Percentiles rank a stretch among this genome's conserved stretches.
These are phyloP conservation scores for Trichoderma asperelloides DNA, from an alignment of 495 filamentous ascomycete species.

Conservation along the genomic window DNA sequence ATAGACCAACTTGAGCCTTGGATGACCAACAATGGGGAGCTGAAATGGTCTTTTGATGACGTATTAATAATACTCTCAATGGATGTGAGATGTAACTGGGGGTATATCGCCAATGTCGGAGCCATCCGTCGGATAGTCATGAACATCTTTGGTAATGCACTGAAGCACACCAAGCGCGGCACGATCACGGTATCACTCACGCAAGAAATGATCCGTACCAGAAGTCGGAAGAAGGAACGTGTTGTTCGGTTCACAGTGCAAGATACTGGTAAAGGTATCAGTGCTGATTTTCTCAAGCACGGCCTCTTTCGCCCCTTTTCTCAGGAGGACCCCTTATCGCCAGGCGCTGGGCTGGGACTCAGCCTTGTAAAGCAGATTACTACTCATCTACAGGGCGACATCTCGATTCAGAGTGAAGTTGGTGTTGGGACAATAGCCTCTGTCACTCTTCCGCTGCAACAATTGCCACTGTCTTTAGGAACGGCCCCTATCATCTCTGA, in stretches of 20 bases:
- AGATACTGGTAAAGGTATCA: conserved; percentile 64
- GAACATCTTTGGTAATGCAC: conserved; percentile 75
- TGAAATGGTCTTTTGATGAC: conserved; percentile 11
- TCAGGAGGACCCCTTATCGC: conserved; percentile 56
- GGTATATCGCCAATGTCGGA: conserved; percentile 55
- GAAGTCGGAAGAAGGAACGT: conserved; percentile 17
- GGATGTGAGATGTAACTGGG: conserved; percentile 45
- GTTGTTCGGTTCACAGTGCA: conserved; percentile 38
- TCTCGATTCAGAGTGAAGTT: conserved; percentile 43
- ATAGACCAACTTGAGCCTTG: neutral
- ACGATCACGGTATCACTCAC: conserved; percentile 54
- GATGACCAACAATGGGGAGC: neutral
- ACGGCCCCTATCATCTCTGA: neutral
- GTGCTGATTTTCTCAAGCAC: conserved; percentile 54
- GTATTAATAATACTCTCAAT: conserved; percentile 59
- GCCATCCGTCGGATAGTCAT: conserved; percentile 50
- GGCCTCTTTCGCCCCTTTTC: conserved; percentile 61
- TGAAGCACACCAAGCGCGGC: conserved; percentile 68
- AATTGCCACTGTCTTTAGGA: neutral
- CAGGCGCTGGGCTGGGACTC: conserved; percentile 62
- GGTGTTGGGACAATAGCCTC: conserved; percentile 52
- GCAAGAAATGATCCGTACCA: conserved; percentile 29
- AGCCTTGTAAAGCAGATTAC: conserved; percentile 63
- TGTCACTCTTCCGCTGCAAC: conserved; percentile 36
- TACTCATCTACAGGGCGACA: conserved; percentile 45